phyloP scores from a whole-genome alignment of 2,329 filamentous ascomycete species.

The Trichoderma koningii region DNA sequence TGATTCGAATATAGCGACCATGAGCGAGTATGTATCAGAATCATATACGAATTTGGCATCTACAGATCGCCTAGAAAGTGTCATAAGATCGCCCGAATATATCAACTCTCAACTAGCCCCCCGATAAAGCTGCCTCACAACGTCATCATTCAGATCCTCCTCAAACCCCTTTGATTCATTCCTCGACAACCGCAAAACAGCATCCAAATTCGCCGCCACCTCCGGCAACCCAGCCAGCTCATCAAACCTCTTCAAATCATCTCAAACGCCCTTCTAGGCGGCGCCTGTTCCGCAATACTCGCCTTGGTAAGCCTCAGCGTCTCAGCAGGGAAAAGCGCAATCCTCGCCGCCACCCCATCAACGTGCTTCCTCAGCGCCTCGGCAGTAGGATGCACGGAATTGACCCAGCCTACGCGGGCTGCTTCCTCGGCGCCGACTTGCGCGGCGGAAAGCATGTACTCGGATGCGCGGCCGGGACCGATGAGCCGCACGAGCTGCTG shows the following conservation, averaged over 20 bases:
- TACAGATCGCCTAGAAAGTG: too few species aligned
- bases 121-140: neutral
- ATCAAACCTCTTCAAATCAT: slow-evolving; percentile 5
- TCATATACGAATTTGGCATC: too few species aligned
- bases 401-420: slow-evolving; percentile 4
- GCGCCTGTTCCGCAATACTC: slow-evolving; percentile 8
- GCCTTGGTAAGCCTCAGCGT: neutral
- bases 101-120: neutral
- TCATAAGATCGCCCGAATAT: neutral
- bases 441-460: slow-evolving; percentile 4
- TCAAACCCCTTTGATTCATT: slow-evolving; percentile 5
- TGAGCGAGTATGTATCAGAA: neutral
- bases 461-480: slow-evolving; percentile 7
- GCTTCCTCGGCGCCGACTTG: slow-evolving; percentile 12
- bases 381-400: neutral
- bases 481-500: slow-evolving; percentile 12
- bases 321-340: slow-evolving; percentile 17
- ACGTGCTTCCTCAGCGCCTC: neutral
- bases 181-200: neutral
- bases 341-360: neutral
- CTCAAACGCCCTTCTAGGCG: slow-evolving; percentile 1
- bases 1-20: neutral
- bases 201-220: neutral
- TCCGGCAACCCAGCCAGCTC: slow-evolving; percentile 5
- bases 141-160: slow-evolving; percentile 1